Evolutionary conservation across 2,329 filamentous ascomycete species (phyloP).

Genomic region (Arthrobotrys musiformis): DNA sequence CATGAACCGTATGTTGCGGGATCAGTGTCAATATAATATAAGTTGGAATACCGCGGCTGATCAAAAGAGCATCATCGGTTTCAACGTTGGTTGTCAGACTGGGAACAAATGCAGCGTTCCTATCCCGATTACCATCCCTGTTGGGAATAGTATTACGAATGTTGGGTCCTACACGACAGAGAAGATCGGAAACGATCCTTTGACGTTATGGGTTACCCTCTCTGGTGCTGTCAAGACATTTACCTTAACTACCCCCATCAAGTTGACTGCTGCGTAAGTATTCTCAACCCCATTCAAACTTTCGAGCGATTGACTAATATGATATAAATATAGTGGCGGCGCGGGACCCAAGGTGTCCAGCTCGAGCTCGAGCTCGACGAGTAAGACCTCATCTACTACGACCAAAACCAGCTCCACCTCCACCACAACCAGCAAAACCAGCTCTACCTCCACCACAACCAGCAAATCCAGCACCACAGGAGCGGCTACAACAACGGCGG

Average conservation of each 20-base stretch:
- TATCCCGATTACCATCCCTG: slow-evolving; percentile 23
- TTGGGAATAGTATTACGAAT: slow-evolving; percentile 41
- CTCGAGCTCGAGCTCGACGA: slow-evolving; percentile 12
- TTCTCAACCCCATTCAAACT: not conserved
- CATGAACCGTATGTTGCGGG: slow-evolving; percentile 63
- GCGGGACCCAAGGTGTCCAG: slow-evolving; percentile 28
- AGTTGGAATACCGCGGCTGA: slow-evolving; percentile 39
- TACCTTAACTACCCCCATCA: slow-evolving; percentile 32
- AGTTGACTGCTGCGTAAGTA: slow-evolving; percentile 41
- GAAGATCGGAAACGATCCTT: slow-evolving; percentile 37
- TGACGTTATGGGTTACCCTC: slow-evolving; percentile 39
- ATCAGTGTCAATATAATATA: slow-evolving; percentile 59
- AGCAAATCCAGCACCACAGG: slow-evolving; percentile 1
- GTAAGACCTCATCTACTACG: slow-evolving; percentile 16
- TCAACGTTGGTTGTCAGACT: slow-evolving; percentile 19
- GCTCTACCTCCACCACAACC: not conserved
- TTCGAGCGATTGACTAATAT: not conserved
- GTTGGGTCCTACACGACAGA: slow-evolving; percentile 35
- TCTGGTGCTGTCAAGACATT: slow-evolving; percentile 33
- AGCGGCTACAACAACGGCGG: slow-evolving; percentile 1
- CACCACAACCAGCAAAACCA: not conserved
- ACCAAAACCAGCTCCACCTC: not conserved
- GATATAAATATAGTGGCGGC: slow-evolving; percentile 14
- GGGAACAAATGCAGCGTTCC: slow-evolving; percentile 32
- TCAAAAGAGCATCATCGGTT: slow-evolving; percentile 21